A percentile compares a stretch with the other conserved stretches of the same genome.
Evolutionary conservation across 2,329 filamentous ascomycete genomes (phyloP).

Genomic region (Aureobasidium sp.): DNA sequence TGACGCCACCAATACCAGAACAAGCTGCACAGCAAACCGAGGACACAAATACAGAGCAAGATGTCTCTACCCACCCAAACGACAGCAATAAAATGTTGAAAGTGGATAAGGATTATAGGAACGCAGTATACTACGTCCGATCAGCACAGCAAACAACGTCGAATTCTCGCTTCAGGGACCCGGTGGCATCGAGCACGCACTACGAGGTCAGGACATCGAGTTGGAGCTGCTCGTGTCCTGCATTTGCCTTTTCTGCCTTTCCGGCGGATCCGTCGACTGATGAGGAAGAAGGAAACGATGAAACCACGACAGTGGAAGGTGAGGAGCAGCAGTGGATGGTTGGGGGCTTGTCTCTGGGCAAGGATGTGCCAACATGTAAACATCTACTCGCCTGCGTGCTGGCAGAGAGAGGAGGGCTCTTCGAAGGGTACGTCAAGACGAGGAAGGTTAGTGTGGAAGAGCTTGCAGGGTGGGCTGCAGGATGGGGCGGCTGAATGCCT

Average conservation of each 20-base stretch:
- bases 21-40: neutral
- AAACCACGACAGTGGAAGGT: neutral
- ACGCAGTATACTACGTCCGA: conserved; percentile 52
- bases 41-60: neutral
- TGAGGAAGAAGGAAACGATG: neutral
- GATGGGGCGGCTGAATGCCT: conserved; percentile 30
- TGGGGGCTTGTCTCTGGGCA: conserved; percentile 43
- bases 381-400: conserved; percentile 81
- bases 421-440: conserved; percentile 52
- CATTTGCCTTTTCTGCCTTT: conserved; percentile 70
- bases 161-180: conserved; percentile 18
- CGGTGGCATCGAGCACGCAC: conserved; percentile 33
- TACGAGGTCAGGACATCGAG: conserved; percentile 68
- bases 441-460: conserved; percentile 55
- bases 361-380: conserved; percentile 62
- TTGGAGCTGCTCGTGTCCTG: conserved; percentile 88
- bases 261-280: conserved; percentile 23
- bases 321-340: conserved; percentile 33
- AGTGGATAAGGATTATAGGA: conserved; percentile 17
- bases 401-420: conserved; percentile 57
- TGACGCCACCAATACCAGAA: neutral
- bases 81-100: neutral
- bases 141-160: conserved; percentile 43
- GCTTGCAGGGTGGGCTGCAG: conserved; percentile 62
- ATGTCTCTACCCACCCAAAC: neutral